Conservation (phyloP, 306 rosid species). For the Bauhinia variegata region DNA sequence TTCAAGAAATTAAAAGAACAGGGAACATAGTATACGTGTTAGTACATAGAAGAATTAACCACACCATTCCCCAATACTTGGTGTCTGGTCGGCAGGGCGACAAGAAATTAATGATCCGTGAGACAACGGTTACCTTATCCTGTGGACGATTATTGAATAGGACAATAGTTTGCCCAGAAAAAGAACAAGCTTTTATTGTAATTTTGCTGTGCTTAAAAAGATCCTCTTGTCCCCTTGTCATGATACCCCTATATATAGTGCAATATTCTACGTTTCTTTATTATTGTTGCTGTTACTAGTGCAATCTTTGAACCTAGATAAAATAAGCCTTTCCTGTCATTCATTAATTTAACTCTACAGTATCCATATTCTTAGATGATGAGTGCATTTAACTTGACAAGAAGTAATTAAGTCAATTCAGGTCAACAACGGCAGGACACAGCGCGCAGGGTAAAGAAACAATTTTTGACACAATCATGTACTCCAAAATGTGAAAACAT, state of each 20-base stretch:
- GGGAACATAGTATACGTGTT: neutral
- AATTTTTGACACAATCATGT: slow-evolving; percentile 16
- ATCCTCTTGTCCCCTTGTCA: too few species aligned
- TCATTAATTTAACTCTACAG: slow-evolving; percentile 26
- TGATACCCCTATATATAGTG: too few species aligned
- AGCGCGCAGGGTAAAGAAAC: slow-evolving; percentile 1
- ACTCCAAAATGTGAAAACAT: neutral
- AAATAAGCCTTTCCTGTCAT: slow-evolving; percentile 25
- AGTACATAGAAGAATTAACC: slow-evolving; percentile 17
- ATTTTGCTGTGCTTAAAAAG: neutral
- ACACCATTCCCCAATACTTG: neutral
- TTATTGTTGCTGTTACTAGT: neutral
- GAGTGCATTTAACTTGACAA: slow-evolving; percentile 32
- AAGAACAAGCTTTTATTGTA: slow-evolving; percentile 8
- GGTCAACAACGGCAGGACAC: slow-evolving; percentile 33
- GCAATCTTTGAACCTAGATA: slow-evolving; percentile 26
- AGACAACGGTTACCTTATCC: neutral
- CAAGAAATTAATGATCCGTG: slow-evolving; percentile 20
- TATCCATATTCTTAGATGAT: neutral
- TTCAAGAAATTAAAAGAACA: neutral
- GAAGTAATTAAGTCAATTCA: slow-evolving; percentile 37
- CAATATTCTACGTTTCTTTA: slow-evolving; percentile 13
- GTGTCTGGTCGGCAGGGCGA: slow-evolving; percentile 25
- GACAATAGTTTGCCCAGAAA: neutral
- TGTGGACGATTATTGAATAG: neutral